These are phyloP conservation scores for Macrolepiota fuliginosa DNA, from an alignment of 768 basidiomycete species.

Conservation along the genomic window DNA sequence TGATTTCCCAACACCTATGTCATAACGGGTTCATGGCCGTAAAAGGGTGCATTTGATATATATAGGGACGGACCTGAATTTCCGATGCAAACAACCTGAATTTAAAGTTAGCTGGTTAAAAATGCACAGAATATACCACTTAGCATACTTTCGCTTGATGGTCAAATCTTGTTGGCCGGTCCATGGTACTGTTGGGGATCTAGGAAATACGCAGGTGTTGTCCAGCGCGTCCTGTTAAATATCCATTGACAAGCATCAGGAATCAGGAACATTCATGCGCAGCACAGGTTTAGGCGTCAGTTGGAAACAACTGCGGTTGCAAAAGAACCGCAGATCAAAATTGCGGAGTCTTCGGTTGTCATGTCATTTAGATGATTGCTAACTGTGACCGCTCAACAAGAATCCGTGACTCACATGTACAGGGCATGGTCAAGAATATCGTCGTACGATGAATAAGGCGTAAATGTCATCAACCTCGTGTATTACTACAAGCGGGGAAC, in stretches of 20 bases:
- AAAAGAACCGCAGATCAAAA: not conserved
- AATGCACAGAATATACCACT: not conserved
- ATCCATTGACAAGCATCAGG: not conserved
- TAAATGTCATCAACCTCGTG: constrained; percentile 1
- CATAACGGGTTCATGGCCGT: too few relatives aligned
- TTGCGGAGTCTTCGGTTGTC: not conserved
- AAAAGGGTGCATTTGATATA: not conserved
- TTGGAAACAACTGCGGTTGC: not conserved
- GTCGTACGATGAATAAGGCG: not conserved
- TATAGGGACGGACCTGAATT: not conserved
- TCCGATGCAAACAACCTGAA: constrained; percentile 5
- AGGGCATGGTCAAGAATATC: not conserved
- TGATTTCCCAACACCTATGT: constrained; percentile 8
- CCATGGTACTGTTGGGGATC: not conserved
- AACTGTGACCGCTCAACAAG: not conserved
- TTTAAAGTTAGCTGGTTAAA: not conserved
- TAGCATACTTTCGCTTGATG: constrained; percentile 6
- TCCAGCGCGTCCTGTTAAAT: not conserved
- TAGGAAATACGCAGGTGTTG: not conserved
- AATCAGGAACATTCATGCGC: not conserved
- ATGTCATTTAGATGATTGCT: not conserved
- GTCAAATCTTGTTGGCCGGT: constrained; percentile 2
- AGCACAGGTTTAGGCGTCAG: not conserved
- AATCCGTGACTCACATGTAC: not conserved
- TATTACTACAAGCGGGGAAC: constrained; percentile 5